A percentile compares a stretch with the other conserved stretches of the same genome.
Conservation (phyloP, 192 early-diverging fungal species). For the Entophlyctis helioformis region DNA sequence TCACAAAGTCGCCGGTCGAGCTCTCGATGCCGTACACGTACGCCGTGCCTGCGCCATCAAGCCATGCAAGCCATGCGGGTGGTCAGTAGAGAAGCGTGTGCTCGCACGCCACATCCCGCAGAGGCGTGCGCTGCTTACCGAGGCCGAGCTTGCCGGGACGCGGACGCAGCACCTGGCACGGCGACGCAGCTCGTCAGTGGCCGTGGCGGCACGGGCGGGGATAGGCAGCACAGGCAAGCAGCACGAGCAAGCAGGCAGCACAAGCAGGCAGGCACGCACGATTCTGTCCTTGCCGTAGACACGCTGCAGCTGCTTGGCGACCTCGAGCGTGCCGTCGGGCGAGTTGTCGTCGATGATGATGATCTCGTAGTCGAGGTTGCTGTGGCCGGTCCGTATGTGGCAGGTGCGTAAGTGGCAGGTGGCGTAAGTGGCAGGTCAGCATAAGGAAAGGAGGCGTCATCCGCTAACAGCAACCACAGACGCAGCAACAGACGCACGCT, state of each 20-base stretch:
- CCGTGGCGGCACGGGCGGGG: background rate
- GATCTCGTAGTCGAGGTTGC: constrained; percentile 86
- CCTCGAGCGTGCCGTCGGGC: constrained; percentile 89
- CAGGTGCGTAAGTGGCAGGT: no score
- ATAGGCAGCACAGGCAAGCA: background rate
- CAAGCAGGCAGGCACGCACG: constrained; percentile 32
- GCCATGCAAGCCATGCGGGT: no score
- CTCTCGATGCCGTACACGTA: constrained; percentile 90
- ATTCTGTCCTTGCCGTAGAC: constrained; percentile 80
- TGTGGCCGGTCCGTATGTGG: no score
- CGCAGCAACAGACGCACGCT: constrained; percentile 16
- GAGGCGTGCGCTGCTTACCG: no score
- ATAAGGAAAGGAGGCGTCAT: no score
- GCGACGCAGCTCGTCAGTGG: no score
- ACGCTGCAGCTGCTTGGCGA: constrained; percentile 77
- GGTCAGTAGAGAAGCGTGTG: no score
- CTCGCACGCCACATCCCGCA: no score
- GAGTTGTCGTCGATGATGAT: constrained; percentile 94
- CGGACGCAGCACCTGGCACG: constrained; percentile 66
- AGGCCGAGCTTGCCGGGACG: constrained; percentile 92
- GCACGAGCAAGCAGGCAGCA: background rate
- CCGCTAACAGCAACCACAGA: no score
- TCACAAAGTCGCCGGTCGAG: constrained; percentile 88
- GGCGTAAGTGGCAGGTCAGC: no score
- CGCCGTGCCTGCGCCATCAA: constrained; percentile 73